Evolutionary conservation across 148 eudicot species (phyloP), one percentile per base, ranked within the genome.

Genomic region (Dysphania ambrosioides): DNA sequence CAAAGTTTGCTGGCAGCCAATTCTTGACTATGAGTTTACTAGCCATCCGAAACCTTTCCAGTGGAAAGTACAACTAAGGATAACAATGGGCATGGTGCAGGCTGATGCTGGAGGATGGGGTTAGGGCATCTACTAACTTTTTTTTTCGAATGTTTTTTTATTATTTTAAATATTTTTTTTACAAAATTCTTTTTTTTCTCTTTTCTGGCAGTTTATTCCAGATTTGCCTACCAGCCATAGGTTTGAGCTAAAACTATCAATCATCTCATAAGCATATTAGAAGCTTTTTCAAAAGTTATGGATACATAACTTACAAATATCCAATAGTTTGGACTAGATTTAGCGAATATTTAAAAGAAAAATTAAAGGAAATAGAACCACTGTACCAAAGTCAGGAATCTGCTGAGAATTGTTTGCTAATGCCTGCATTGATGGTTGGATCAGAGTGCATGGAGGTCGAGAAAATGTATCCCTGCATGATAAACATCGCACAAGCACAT

Each of bases 391-490:
- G 21, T 90, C 88, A 32, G 97, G 98, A 80, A 86, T 81, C 73
- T 83, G 78, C 66, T 81, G 75, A 63, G 41, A 66, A 73, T 83
- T 87, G 55, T 82, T 83, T 44, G 88, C 35, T 61, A 84, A 75
- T 55, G 81, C 72, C 80, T 81, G 86, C 87, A 88, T 87, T 55
- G 89, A 87, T 58, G 98, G 98, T 85, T 95, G 98, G 69, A 95
- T 84, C 59, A 95, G 87, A 30, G 98, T 87, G 83, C 96, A 92
- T 38, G 97, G 96, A 78, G 97, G 93, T 34, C 71, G 87, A 65
- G 96, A 88, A 85, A 87, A 90, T 61, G 93, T 89, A 87, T 95
- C 98, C 84, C 98, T 95, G 93, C 83, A 86, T 60, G 47, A 8
- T 15, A 38, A 40, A 68, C 27, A 81, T 57, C 12, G 7, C 53